These are phyloP conservation scores for Zygosaccharomyces pseudobailii DNA, from an alignment of 1,139 yeast species.

Conservation along the genomic window DNA sequence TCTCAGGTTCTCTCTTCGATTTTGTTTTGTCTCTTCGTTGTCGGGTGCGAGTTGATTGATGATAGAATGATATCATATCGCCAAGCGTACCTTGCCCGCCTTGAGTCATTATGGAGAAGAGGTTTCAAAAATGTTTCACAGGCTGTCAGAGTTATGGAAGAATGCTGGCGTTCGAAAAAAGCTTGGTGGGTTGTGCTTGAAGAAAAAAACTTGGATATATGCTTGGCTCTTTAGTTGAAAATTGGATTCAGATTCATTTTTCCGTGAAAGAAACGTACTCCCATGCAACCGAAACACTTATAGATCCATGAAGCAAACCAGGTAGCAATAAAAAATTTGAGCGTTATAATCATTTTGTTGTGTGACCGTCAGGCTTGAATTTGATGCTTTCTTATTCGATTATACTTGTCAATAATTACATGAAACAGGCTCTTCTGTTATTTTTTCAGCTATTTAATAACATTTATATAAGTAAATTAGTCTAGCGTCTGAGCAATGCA, in stretches of 20 bases:
- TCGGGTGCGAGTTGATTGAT: conserved; percentile 54
- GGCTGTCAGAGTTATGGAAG: conserved; percentile 12
- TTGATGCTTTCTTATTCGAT: background rate
- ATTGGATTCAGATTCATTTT: too few relatives aligned
- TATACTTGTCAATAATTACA: background rate
- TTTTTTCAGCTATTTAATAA: background rate
- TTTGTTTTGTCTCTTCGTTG: conserved; percentile 51
- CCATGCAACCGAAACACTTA: too few relatives aligned
- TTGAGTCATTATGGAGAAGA: conserved; percentile 37
- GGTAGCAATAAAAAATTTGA: too few relatives aligned
- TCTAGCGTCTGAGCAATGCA: conserved; percentile 34
- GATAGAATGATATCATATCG: conserved; percentile 29
- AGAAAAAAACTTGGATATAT: conserved; percentile 29
- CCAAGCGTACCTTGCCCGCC: conserved; percentile 39
- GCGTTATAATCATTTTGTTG: too few relatives aligned
- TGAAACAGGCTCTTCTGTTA: background rate
- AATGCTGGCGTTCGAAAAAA: conserved; percentile 11
- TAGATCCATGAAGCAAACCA: too few relatives aligned
- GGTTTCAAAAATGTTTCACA: conserved; percentile 13
- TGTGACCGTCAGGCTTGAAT: background rate
- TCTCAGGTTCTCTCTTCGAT: conserved; percentile 50
- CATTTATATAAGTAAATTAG: background rate
- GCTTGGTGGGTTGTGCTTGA: conserved; percentile 14
- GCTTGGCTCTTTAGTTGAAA: background rate
- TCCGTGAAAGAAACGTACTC: too few relatives aligned